Evolutionary conservation across 108 stramenopile species (phyloP), one percentile per base, ranked within the genome.

Genomic region (Skeletonema costatum): DNA sequence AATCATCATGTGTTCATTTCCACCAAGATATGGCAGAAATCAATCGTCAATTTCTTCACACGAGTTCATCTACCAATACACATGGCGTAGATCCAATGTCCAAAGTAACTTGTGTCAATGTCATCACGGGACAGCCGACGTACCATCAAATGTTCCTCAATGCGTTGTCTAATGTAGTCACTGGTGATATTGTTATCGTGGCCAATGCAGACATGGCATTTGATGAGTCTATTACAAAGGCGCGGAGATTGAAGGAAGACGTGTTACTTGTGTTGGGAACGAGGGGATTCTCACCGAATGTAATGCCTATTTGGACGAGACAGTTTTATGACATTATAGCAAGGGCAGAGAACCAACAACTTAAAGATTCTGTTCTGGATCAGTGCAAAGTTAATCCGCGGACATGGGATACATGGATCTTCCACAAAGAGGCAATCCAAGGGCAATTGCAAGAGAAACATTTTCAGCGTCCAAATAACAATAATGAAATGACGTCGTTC

Each of bases 61-160:
- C 25, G 44, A 46, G 11, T 11, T 1, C 1, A 12, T 41, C 2
- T 41, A 2, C 39, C 10, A 46, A 46, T 4, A 46, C 1, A 16
- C 44, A 56, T 56, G 16, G 39, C 39, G n/a, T 51, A 51, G 53
- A 56, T 29, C 53, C 53, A 56, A 56, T 51, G 50, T 51, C 50
- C 6, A 56, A 56, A 25, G 53, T 56, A 25, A 25, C 19, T 8
- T 56, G 53, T 29, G 53, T 56, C 25, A 29, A 56, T 29, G 53
- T 56, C 7, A 25, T 56, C 25, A 56, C 53, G 1, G 53, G 53
- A 0, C 53, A 56, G 1, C 53, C 53, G 6, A 56, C 53, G 4
- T 56, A 56, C 9, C 10, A 56, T 56, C 53, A 56, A 56, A 56
- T 56, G 53, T 56, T 56, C 9, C 53, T 56, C 53, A 56, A 56